Percentiles rank a stretch among this genome's conserved stretches.
phyloP scores from a whole-genome alignment of 805 yeast genomes.

The Myxozyma melibiosi region DNA sequence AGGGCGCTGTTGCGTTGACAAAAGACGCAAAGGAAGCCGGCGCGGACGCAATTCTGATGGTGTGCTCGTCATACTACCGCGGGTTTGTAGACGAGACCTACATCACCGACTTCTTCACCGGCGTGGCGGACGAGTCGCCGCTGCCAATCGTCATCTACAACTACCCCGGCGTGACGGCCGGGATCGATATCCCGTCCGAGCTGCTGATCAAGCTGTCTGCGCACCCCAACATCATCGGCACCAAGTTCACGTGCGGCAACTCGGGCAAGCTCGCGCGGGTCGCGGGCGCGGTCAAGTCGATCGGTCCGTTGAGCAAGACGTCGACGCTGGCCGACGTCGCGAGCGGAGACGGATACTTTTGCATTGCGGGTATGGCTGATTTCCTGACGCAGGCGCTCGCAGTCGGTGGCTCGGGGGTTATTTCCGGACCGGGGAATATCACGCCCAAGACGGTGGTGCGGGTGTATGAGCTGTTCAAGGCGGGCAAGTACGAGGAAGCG shows the following conservation, averaged over 20 bases:
- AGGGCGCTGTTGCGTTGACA: slow-evolving; percentile 47
- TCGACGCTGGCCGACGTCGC: slow-evolving; percentile 24
- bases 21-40: slow-evolving; percentile 39
- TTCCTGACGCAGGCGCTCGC: slow-evolving; percentile 52
- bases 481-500: slow-evolving; percentile 51
- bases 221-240: slow-evolving; percentile 53
- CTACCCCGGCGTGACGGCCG: slow-evolving; percentile 53
- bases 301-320: slow-evolving; percentile 48
- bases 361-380: slow-evolving; percentile 59
- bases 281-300: slow-evolving; percentile 18
- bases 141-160: slow-evolving; percentile 52
- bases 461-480: slow-evolving; percentile 41
- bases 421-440: slow-evolving; percentile 57
- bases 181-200: slow-evolving; percentile 45
- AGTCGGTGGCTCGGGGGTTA: slow-evolving; percentile 53
- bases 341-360: slow-evolving; percentile 46
- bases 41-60: slow-evolving; percentile 41
- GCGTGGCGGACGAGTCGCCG: slow-evolving; percentile 49
- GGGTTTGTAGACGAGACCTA: slow-evolving; percentile 49
- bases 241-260: slow-evolving; percentile 48
- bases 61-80: slow-evolving; percentile 55
- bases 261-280: slow-evolving; percentile 53
- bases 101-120: slow-evolving; percentile 49
- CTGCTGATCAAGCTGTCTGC: slow-evolving; percentile 45
- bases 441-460: slow-evolving; percentile 54